Percentiles rank a stretch among this genome's conserved stretches.
Evolutionary conservation across 1,284 basidiomycete species (phyloP).

Genomic region (Ustilago lituana): DNA sequence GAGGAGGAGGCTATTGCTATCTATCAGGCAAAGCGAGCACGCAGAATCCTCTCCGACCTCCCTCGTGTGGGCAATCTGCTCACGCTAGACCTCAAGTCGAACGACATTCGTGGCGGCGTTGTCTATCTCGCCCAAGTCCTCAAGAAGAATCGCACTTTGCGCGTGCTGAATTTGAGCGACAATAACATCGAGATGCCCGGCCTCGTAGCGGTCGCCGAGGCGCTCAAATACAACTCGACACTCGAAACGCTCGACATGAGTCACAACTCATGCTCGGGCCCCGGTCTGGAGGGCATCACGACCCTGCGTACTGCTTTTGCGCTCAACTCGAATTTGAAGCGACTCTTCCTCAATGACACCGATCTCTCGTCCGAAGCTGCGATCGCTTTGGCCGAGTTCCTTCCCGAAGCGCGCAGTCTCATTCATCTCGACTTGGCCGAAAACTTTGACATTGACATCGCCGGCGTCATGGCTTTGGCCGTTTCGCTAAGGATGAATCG

Average conservation of each 20-base stretch:
- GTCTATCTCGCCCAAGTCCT: slow-evolving; percentile 91
- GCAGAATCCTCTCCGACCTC: slow-evolving; percentile 72
- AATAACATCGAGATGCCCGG: slow-evolving; percentile 88
- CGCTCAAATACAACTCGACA: slow-evolving; percentile 92
- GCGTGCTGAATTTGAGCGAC: slow-evolving; percentile 90
- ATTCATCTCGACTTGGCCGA: slow-evolving; percentile 76
- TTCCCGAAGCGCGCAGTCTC: slow-evolving; percentile 86
- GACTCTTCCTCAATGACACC: slow-evolving; percentile 88
- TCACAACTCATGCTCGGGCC: slow-evolving; percentile 91
- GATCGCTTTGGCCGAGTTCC: slow-evolving; percentile 93
- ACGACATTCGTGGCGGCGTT: slow-evolving; percentile 84
- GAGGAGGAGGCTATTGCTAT: slow-evolving; percentile 53
- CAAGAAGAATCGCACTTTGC: slow-evolving; percentile 92
- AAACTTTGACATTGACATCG: slow-evolving; percentile 76
- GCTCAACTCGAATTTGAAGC: slow-evolving; percentile 88
- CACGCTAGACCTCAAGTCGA: slow-evolving; percentile 89
- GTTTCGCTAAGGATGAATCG: slow-evolving; percentile 84
- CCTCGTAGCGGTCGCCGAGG: slow-evolving; percentile 84
- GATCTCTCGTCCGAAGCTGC: slow-evolving; percentile 84
- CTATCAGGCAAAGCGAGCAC: slow-evolving; percentile 49
- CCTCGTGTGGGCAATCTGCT: slow-evolving; percentile 84
- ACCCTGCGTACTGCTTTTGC: slow-evolving; percentile 83
- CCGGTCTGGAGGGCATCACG: slow-evolving; percentile 77
- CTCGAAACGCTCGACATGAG: slow-evolving; percentile 93
- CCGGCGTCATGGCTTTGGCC: slow-evolving; percentile 89